Base-by-base conservation (phyloP, 352 stramenopile species). In the Phytopythium delawarense region DNA sequence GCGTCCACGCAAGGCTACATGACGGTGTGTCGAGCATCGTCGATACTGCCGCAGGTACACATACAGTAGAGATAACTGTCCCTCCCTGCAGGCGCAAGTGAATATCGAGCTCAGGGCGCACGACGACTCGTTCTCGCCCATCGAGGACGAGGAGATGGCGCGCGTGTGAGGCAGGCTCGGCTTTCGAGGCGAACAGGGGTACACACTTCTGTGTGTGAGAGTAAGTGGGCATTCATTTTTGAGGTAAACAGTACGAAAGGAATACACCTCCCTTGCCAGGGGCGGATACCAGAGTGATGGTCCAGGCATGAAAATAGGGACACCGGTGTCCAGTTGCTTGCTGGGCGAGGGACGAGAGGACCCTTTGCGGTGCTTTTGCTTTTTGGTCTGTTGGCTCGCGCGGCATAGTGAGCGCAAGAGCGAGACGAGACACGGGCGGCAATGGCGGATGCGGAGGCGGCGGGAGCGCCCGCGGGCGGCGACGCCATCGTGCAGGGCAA, bases 1-100 rank as follows among this genome's bases (percentile, higher is more conserved):
- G 84, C 78, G 30, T 86, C 85, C 40, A 96, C 93, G 1, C 84
- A 93, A 63, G 94, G 92, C 58, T 98, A 92, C 68, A 98, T 98
- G 94, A 97, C 92, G 60, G 78, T 87, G 50, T 3, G 50, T 37
- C 1, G 25, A 28, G 25, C 25, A 28, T 28, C 25, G 25, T 28
- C 34, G 34, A 39, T 39, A 12, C 34, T 12, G 34, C 34, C 34
- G 34, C 34, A 8, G 34, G 5, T 39, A 39, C 34, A 39, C 34
- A 39, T 39, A 39, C 34, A 13, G 13, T 21, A n/a, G 40, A 20
- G 7, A 18, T 48, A 7, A 48, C 42, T 48, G 42, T 20, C 20
- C 9, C 5, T n/a, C 7, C 42, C 28, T 30, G 52, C 57, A 87
- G 62, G 92, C 92, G 2, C 89, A 98, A 78, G 78, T 94, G 35